phyloP scores from a whole-genome alignment of 169 alveolate genomes.

The Besnoitia besnoiti region DNA sequence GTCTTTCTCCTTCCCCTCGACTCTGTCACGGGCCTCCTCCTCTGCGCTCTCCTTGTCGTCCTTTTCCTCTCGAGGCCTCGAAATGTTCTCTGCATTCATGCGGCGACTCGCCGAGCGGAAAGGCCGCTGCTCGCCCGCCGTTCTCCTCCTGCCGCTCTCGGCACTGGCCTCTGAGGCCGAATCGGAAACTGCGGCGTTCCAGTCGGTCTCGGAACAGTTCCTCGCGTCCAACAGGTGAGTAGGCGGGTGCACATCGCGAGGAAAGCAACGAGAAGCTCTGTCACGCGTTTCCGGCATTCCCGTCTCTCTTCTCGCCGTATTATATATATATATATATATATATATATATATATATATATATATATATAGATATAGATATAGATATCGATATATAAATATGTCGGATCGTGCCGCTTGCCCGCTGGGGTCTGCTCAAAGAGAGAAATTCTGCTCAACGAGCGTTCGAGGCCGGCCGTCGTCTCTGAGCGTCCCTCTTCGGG shows the following conservation, averaged over 20 bases:
- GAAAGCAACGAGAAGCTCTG: no score
- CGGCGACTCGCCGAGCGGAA: not conserved
- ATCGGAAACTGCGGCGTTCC: no score
- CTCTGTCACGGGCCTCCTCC: not conserved
- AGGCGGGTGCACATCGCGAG: no score
- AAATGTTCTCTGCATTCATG: not conserved
- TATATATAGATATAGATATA: not conserved
- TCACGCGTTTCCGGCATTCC: not conserved
- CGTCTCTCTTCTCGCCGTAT: not conserved
- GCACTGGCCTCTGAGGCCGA: no score
- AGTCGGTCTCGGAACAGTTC: no score
- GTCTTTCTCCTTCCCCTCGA: no score
- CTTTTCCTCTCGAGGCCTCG: not conserved
- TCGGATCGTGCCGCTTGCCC: not conserved
- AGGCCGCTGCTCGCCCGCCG: not conserved
- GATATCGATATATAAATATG: not conserved
- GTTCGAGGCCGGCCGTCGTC: no score
- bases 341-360: not conserved
- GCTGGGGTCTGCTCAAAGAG: no score
- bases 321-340: not conserved
- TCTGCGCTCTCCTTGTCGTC: not conserved
- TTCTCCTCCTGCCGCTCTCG: not conserved
- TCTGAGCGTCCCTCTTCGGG: no score
- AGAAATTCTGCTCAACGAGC: no score
- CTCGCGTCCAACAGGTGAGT: no score